phyloP scores from a whole-genome alignment of 1,284 basidiomycete species.

The Rhodofomes roseus region DNA sequence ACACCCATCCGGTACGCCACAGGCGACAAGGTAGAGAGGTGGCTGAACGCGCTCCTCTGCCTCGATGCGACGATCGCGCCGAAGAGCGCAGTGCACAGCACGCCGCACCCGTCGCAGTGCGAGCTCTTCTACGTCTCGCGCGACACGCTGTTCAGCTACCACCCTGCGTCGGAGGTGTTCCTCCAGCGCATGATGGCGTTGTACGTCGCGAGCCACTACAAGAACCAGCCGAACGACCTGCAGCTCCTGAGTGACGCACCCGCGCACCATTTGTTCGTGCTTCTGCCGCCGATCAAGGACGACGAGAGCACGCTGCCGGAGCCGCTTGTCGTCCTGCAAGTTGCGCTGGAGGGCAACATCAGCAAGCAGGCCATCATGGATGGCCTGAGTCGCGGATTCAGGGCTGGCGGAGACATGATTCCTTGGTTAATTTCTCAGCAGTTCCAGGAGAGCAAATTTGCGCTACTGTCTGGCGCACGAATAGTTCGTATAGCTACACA shows the following conservation, averaged over 20 bases:
- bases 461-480: constrained; percentile 85
- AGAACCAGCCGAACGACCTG: constrained; percentile 98
- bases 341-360: constrained; percentile 95
- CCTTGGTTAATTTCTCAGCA: constrained; percentile 96
- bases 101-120: constrained; percentile 91
- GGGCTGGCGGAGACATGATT: constrained; percentile 95
- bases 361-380: constrained; percentile 86
- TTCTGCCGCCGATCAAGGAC: constrained; percentile 87
- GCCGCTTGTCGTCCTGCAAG: constrained; percentile 93
- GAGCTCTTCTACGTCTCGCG: constrained; percentile 95
- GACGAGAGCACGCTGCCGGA: constrained; percentile 86
- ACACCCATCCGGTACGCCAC: constrained; percentile 92
- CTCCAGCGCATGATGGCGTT: constrained; percentile 98
- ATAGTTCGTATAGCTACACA: constrained; percentile 96
- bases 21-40: constrained; percentile 90
- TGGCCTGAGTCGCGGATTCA: constrained; percentile 73
- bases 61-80: constrained; percentile 84
- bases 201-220: constrained; percentile 97
- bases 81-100: constrained; percentile 67
- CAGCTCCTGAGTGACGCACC: constrained; percentile 97
- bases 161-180: constrained; percentile 95
- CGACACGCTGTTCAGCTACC: constrained; percentile 96
- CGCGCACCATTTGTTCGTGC: constrained; percentile 94
- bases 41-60: constrained; percentile 91
- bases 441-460: constrained; percentile 97